Base-by-base conservation (phyloP, 768 basidiomycete species). In the Lactarius hatsudake region DNA sequence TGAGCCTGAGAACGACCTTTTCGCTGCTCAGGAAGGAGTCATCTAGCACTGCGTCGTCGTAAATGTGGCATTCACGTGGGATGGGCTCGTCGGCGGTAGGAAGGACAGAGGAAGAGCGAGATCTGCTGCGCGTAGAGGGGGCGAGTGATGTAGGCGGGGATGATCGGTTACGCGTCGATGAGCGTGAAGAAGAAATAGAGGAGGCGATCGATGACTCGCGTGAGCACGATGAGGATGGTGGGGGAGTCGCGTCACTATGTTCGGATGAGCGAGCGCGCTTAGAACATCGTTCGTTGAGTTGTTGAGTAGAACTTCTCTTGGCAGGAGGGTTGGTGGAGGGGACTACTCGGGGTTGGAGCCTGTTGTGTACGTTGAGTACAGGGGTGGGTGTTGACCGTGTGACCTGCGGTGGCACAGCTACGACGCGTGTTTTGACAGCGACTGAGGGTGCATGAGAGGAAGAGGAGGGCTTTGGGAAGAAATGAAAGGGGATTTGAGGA, bases 61-160 rank as follows among this genome's bases (percentile, higher is more conserved):
- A 74, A 10, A 79, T 79, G 85, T 89, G 90, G 54, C 78, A 77
- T 20, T 84, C 79, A 30, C 78, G 76, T 20, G 76, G 73, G 59
- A 78, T 72, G 15, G 80, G 79, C n/a, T 74, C 73, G 40, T 79
- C 79, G 1, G 73, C 36, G 20, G 76, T 67, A 0, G 84, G 83
- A 66, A 87, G 76, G 1, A 74, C 76, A 0, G 89, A 89, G 0
- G 82, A 81, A 0, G 89, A 91, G 69, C 88, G 87, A 66, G 90
- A 90, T 70, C 87, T 84, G n/a, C 83, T 83, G 42, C 65, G 53
- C 45, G 62, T 61, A 67, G 62, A 54, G 45, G 66, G 34, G 43
- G 71, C 9, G 61, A 69, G 36, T 66, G 71, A 70, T 66, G 65
- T 66, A 71, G 66, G 73, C 65, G 72, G 73, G 59, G 60, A 65